Base-by-base conservation (phyloP, 306 rosid genomes). In the Malus sylvestris region DNA sequence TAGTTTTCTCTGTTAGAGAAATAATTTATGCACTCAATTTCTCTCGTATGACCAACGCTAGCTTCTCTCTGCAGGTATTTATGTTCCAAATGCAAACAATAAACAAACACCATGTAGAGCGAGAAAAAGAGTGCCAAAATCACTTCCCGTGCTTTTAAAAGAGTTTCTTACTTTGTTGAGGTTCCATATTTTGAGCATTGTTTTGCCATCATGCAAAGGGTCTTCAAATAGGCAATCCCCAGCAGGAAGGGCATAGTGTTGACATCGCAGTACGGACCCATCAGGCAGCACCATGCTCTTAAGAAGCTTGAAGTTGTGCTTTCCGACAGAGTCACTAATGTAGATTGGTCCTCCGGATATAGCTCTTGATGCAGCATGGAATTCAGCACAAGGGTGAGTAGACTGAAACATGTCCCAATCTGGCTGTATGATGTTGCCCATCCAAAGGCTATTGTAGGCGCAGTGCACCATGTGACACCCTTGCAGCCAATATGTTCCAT, bases 341-440 rank as follows among this genome's bases (percentile, higher is more conserved):
- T 93, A 93, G 71, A 90, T 65, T 4, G 96, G 97, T 62, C 93
- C 97, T 10, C 96, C 96, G 1, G 96, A 92, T 32, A 92, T 93
- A 1, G 96, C 93, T 4, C 93, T 77, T 0, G 97, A 87, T 4
- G 96, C 90, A 1, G 93, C 92, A 8, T 90, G 92, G 77, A 90
- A 92, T 10, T 80, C 86, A 3, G 94, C 96, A 64, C 96, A 89
- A 10, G 88, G 79, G 59, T 93, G 96, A 49, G 80, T 66, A 2
- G 93, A 88, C 64, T 93, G 90, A 78, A 93, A 93, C 93, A 88
- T 93, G 83, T 90, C 97, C 96, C 96, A 90, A 79, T 90, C 97
- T 27, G 92, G 96, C 29, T 87, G 97, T 44, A 93, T 86, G 51
- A 90, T 83, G 80, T 86, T 93, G 29, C 96, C 90, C 88, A 90